These are phyloP conservation scores for Chloromonas sp. DNA, from an alignment of 163 green algal genomes.

Conservation along the genomic window DNA sequence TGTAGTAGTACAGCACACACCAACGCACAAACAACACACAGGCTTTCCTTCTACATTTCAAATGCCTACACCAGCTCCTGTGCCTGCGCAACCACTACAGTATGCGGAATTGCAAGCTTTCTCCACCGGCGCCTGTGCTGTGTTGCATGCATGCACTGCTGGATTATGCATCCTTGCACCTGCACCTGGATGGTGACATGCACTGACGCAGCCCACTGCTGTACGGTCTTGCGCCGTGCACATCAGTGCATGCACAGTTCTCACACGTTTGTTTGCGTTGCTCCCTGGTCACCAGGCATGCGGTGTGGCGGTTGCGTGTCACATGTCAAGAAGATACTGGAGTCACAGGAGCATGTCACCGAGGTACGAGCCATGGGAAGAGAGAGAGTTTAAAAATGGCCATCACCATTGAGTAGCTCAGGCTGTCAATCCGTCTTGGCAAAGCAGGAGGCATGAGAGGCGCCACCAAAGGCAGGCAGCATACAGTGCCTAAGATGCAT, in stretches of 20 bases:
- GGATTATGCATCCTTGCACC: background rate
- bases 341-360: constrained; percentile 50
- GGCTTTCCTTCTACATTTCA: no score
- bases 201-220: background rate
- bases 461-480: background rate
- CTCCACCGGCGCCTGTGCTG: no score
- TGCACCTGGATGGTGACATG: background rate
- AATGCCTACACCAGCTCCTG: no score
- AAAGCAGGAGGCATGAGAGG: background rate
- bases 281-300: constrained; percentile 60
- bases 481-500: background rate
- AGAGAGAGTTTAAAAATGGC: no score
- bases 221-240: background rate
- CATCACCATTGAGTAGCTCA: background rate
- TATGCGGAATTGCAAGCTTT: no score
- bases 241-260: constrained; percentile 1
- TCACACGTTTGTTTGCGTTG: background rate
- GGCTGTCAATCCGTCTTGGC: background rate
- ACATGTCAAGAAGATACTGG: constrained; percentile 74
- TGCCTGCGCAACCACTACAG: no score
- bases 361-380: constrained; percentile 30
- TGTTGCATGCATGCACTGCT: no score
- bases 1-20: no score
- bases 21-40: no score
- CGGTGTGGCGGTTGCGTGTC: constrained; percentile 79